Evolutionary conservation across 2,329 filamentous ascomycete species (phyloP).

Genomic region (Colletotrichum sp.): DNA sequence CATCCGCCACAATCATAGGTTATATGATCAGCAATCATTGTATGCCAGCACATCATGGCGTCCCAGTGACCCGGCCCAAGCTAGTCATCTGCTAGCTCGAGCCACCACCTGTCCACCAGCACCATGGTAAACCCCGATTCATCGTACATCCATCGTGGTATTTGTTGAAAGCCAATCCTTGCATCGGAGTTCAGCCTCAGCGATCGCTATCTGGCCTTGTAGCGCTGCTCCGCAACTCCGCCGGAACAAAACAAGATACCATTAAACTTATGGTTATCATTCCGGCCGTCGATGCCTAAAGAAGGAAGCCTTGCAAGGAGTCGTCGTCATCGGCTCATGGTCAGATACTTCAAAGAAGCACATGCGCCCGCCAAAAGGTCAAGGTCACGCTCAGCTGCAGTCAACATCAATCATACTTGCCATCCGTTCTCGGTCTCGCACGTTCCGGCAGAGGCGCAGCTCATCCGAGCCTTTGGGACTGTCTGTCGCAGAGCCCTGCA

Average conservation of each 20-base stretch:
- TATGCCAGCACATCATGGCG: neutral
- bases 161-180: neutral
- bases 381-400: neutral
- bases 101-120: neutral
- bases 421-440: neutral
- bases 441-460: neutral
- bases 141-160: neutral
- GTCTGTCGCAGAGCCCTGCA: neutral
- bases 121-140: neutral
- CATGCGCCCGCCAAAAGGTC: neutral
- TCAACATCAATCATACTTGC: neutral
- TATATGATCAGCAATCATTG: neutral
- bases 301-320: neutral
- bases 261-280: neutral
- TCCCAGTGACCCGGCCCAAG: neutral
- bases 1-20: neutral
- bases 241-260: neutral
- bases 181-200: neutral
- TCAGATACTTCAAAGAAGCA: neutral
- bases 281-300: neutral
- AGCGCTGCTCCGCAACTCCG: neutral
- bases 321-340: neutral
- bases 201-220: neutral
- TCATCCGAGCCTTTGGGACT: neutral
- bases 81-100: neutral